A percentile compares a stretch with the other conserved stretches of the same genome.
Conservation (phyloP, 257 asterid genomes). For the Sherardia arvensis region DNA sequence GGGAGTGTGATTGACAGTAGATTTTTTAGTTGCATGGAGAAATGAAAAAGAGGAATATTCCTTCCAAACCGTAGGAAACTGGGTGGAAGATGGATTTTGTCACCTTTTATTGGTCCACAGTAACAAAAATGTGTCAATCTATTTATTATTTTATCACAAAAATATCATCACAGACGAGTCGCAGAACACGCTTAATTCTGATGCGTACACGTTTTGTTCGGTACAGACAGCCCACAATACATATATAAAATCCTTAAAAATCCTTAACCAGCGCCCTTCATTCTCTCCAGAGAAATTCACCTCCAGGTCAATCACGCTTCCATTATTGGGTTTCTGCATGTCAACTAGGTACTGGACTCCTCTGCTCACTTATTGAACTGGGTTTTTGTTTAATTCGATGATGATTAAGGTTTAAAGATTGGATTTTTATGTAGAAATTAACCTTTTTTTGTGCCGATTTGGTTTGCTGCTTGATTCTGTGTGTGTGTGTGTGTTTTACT, state of each 20-base stretch:
- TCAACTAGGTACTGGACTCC: neutral
- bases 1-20: neutral
- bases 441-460: neutral
- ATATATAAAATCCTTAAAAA: no score
- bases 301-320: neutral
- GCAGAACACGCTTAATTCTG: neutral
- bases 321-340: neutral
- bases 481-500: neutral
- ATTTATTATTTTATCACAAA: no score
- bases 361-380: neutral
- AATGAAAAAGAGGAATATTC: neutral
- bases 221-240: neutral
- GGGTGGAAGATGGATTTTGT: neutral
- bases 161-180: neutral
- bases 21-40: neutral
- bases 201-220: constrained; percentile 5
- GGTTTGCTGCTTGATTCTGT: neutral
- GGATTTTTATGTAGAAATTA: neutral
- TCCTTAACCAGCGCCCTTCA: neutral
- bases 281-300: neutral
- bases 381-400: neutral
- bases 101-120: neutral
- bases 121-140: neutral
- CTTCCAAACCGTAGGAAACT: neutral
- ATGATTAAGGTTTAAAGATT: neutral